Percentiles rank a stretch among this genome's conserved stretches.
These are phyloP conservation scores for sorghum (Sorghum bicolor) DNA, from an alignment of 176 grass and related monocot genomes.

Conservation along the genomic window Sorghum_bicolor_NCBIv3 NC_012871.2:5034001-5034500, in stretches of 20 bases:
- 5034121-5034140: not conserved
- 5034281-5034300: not conserved
- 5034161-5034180: not conserved
- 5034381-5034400: not conserved
- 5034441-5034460: not conserved
- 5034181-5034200: not conserved
- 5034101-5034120: not conserved
- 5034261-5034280: not conserved
- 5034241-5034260: not conserved
- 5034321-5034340: not conserved
- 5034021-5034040: not conserved
- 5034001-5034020: not conserved
- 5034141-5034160: not conserved
- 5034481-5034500: constrained; percentile 35
- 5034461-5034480: not conserved
- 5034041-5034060: not conserved
- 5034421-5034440: not conserved
- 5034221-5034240: not conserved
- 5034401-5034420: not conserved
- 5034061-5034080: not conserved
- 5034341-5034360: not conserved
- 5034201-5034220: not conserved
- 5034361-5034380: not conserved
- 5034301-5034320: not conserved
- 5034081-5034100: not conserved